These are phyloP conservation scores for Glebionis coronaria DNA, from an alignment of 129 eudicot genomes.

Conservation along the genomic window DNA sequence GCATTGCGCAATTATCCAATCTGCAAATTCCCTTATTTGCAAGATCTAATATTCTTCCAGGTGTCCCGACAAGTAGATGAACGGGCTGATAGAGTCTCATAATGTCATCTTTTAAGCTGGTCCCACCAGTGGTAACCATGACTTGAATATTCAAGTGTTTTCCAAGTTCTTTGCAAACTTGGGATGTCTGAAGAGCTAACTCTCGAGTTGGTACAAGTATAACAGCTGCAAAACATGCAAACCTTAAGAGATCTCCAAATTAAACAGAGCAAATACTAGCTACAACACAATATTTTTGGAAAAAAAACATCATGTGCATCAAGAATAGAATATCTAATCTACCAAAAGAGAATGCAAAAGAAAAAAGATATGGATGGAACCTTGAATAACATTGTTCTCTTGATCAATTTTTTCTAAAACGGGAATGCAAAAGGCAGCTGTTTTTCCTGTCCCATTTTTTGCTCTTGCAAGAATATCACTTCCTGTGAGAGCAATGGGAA, in stretches of 20 bases:
- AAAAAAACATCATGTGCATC: neutral
- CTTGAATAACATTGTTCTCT: constrained; percentile 83
- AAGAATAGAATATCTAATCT: neutral
- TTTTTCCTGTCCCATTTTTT: constrained; percentile 94
- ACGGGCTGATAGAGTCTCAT: constrained; percentile 93
- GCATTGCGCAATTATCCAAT: constrained; percentile 68
- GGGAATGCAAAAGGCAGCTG: constrained; percentile 92
- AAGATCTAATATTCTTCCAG: constrained; percentile 86
- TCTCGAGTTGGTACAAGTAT: constrained; percentile 91
- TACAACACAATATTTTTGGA: no score
- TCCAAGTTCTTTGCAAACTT: constrained; percentile 93
- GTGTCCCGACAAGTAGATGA: constrained; percentile 88
- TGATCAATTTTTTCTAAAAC: constrained; percentile 88
- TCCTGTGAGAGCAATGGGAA: constrained; percentile 86
- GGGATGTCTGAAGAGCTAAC: constrained; percentile 87
- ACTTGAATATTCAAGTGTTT: constrained; percentile 76
- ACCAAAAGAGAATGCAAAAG: neutral
- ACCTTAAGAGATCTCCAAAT: neutral
- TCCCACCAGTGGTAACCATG: constrained; percentile 93
- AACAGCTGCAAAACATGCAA: constrained; percentile 50
- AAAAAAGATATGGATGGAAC: constrained; percentile 35
- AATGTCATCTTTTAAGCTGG: constrained; percentile 88
- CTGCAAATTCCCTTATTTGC: constrained; percentile 63
- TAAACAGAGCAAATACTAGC: no score
- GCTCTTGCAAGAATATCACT: constrained; percentile 94